Evolutionary conservation across 1,284 basidiomycete species (phyloP), one percentile per base, ranked within the genome.

Genomic region (Ganoderma sp.): DNA sequence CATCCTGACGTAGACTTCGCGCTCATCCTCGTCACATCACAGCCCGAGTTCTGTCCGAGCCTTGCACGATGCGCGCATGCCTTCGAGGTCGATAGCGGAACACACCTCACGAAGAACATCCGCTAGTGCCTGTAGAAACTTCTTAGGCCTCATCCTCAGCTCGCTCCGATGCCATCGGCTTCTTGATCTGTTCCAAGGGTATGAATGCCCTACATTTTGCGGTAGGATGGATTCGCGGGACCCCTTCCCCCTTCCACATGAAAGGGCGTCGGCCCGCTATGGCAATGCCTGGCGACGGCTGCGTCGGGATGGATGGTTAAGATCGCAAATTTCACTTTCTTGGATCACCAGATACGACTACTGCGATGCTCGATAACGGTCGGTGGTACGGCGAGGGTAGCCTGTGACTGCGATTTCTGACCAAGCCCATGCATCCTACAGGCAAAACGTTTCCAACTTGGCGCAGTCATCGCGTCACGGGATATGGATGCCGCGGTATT

Each of bases 131-230:
- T 15, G 19, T 15, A 32, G 56, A 39, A n/a, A 19, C 56, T 57
- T 39, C 56, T 17, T 34, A 7, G 19, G 39, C 37, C 34, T 19
- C 56, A 58, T 58, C 56, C n/a, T n/a, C 37, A 39, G 41, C 28
- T 60, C 41, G 12, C 58, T 42, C 58, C 58, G 58, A 22, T 41
- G 3, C 58, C 41, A 60, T 60, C 58, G 58, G 58, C 58, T 42
- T 42, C 58, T 60, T 60, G 39, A 41, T 60, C 58, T 28, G 34
- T 58, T 58, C 56, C 34, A 58, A 25, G 8, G 48, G 22, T 10
- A 5, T 39, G 34, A 19, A 12, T 12, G 7, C 39, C 37, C 22
- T 34, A 32, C 28, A 34, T 28, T 32, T 56, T 56, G 28, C 28
- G 6, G 52, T 3, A 19, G 28, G 52, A 34, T 15, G 17, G 52